Evolutionary conservation across 768 basidiomycete genomes (phyloP).

Genomic region (Strobilomyces confusus): DNA sequence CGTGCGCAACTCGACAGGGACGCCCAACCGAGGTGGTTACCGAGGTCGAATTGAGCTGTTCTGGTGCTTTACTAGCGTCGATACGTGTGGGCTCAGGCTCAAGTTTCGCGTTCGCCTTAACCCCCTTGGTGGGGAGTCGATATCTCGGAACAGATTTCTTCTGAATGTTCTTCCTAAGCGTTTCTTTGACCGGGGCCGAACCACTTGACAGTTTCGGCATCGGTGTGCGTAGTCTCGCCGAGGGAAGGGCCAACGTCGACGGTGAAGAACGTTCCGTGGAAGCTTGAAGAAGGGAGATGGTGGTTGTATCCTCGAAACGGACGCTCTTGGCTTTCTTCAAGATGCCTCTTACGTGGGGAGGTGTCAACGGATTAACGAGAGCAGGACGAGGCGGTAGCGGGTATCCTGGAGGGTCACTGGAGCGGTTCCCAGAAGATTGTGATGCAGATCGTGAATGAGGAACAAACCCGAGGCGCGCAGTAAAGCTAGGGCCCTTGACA

Average conservation of each 20-base stretch:
- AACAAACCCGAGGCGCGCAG: background rate
- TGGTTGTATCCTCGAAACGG: constrained; percentile 31
- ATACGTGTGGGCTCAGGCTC: background rate
- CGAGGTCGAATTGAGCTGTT: constrained; percentile 2
- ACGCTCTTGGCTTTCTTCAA: constrained; percentile 40
- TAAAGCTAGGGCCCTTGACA: background rate
- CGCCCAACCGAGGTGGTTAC: constrained; percentile 9
- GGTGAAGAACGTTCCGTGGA: constrained; percentile 9
- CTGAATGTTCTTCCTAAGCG: constrained; percentile 1
- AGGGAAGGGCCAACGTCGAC: background rate
- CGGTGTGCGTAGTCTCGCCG: constrained; percentile 14
- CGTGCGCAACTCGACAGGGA: constrained; percentile 11
- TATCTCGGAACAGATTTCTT: constrained; percentile 10
- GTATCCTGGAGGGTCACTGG: constrained; percentile 16
- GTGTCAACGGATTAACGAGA: constrained; percentile 25
- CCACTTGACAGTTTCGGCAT: background rate
- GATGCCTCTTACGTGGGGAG: constrained; percentile 33
- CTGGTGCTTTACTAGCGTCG: background rate
- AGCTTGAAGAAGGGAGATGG: background rate
- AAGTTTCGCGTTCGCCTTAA: constrained; percentile 9
- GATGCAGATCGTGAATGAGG: background rate
- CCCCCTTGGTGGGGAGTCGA: constrained; percentile 14
- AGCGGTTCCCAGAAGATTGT: constrained; percentile 6
- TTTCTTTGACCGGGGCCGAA: background rate
- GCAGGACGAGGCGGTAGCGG: constrained; percentile 22